Evolutionary conservation across 495 filamentous ascomycete genomes (phyloP).

Genomic region (Wilcoxina mikolae): DNA sequence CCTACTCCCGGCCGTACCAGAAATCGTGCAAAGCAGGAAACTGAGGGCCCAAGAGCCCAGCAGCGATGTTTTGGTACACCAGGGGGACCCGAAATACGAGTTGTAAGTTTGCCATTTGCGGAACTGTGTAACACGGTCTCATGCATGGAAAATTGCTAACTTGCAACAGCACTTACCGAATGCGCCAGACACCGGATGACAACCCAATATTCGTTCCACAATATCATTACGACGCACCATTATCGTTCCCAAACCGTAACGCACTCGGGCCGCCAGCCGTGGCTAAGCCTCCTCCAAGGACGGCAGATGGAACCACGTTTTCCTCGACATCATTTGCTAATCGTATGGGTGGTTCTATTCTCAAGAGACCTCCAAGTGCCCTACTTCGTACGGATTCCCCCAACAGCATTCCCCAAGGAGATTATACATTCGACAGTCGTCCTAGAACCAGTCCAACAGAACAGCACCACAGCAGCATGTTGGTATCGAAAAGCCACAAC

Average conservation of each 20-base stretch:
- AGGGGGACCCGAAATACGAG: conserved; percentile 22
- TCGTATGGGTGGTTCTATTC: conserved; percentile 5
- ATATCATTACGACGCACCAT: conserved; percentile 18
- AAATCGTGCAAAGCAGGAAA: conserved; percentile 13
- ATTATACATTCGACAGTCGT: not conserved
- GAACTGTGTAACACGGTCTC: not conserved
- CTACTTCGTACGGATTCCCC: conserved; percentile 4
- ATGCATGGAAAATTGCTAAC: conserved; percentile 12
- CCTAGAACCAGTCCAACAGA: conserved; percentile 8
- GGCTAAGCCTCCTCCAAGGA: conserved; percentile 16
- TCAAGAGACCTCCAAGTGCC: conserved; percentile 3
- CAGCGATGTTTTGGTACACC: conserved; percentile 23
- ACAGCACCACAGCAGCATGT: not conserved
- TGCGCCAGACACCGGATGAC: conserved; percentile 25
- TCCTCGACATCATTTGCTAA: not conserved
- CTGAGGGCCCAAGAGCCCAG: conserved; percentile 20
- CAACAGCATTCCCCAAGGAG: conserved; percentile 2
- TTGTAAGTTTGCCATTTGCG: conserved; percentile 16
- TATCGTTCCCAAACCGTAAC: conserved; percentile 25
- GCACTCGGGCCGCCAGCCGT: conserved; percentile 20
- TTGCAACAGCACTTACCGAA: conserved; percentile 21
- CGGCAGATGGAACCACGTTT: not conserved
- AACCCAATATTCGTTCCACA: conserved; percentile 25
- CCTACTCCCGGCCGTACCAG: conserved; percentile 1
- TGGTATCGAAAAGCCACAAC: conserved; percentile 12